Evolutionary conservation across 2,329 filamentous ascomycete genomes (phyloP).

Genomic region (Cryphonectria nitschkei): DNA sequence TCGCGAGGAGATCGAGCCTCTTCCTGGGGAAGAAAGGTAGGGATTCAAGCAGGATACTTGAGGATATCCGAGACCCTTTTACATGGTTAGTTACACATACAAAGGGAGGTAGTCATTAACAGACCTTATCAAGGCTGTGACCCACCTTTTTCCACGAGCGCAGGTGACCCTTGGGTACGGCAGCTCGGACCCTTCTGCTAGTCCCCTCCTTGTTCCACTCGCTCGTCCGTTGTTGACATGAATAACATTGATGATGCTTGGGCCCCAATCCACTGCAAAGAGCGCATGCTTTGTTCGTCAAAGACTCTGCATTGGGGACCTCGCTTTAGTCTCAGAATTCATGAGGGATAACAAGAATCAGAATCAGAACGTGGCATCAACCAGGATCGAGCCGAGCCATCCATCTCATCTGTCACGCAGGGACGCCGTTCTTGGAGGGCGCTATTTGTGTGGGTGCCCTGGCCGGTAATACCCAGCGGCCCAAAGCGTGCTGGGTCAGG

Average conservation of each 20-base stretch:
- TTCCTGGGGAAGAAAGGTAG: not conserved
- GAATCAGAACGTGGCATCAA: too few species aligned
- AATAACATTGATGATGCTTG: not conserved
- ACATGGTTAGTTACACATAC: not conserved
- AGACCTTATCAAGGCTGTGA: not conserved
- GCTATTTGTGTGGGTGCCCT: too few species aligned
- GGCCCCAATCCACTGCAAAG: not conserved
- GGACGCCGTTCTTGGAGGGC: too few species aligned
- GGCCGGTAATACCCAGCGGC: too few species aligned
- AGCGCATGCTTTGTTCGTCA: not conserved
- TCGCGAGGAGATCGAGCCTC: slow-evolving; percentile 1
- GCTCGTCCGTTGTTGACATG: not conserved
- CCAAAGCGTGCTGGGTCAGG: not conserved
- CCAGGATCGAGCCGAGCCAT: too few species aligned
- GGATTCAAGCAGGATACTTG: not conserved
- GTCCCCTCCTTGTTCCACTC: not conserved
- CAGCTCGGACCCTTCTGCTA: slow-evolving; percentile 1
- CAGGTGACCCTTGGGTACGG: slow-evolving; percentile 5
- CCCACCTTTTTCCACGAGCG: not conserved
- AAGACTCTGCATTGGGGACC: not conserved
- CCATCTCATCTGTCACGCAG: too few species aligned
- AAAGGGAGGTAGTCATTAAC: not conserved
- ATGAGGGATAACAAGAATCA: not conserved
- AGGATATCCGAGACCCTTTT: not conserved
- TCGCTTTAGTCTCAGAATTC: too few species aligned